Evolutionary conservation across 1,284 basidiomycete genomes (phyloP).

Genomic region (Trametes pubescens): DNA sequence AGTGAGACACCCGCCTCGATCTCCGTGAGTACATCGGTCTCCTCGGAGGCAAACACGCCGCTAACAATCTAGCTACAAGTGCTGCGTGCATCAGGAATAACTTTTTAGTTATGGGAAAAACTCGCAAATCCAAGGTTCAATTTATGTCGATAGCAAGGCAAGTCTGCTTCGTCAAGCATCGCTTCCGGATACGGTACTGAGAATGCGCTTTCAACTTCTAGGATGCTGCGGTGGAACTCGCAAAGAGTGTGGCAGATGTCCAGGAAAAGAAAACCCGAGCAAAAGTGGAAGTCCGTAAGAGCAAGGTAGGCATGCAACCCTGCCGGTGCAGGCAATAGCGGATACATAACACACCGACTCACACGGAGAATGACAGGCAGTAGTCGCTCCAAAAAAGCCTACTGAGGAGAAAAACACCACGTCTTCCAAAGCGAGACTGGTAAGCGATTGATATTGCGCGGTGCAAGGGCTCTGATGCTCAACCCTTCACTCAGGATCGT

Average conservation of each 20-base stretch:
- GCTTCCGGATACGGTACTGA: not conserved
- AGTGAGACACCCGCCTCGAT: constrained; percentile 1
- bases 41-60: not conserved
- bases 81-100: not conserved
- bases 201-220: constrained; percentile 12
- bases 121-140: constrained; percentile 31
- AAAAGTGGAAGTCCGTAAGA: constrained; percentile 34
- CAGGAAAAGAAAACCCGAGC: constrained; percentile 38
- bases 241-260: constrained; percentile 33
- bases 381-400: constrained; percentile 15
- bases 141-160: constrained; percentile 38
- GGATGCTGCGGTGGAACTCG: constrained; percentile 41
- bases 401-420: constrained; percentile 9
- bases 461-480: constrained; percentile 14
- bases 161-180: not conserved
- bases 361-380: constrained; percentile 14
- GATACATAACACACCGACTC: not conserved
- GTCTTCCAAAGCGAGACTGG: constrained; percentile 36
- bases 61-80: not conserved
- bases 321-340: constrained; percentile 22
- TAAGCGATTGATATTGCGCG: constrained; percentile 25
- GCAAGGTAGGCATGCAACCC: constrained; percentile 32
- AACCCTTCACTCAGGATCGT: constrained; percentile 33
- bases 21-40: constrained; percentile 17
- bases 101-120: constrained; percentile 22